Percentiles rank a stretch among this genome's conserved stretches.
phyloP scores from a whole-genome alignment of 768 basidiomycete species.

The Rhizopogon vinicolor region DNA sequence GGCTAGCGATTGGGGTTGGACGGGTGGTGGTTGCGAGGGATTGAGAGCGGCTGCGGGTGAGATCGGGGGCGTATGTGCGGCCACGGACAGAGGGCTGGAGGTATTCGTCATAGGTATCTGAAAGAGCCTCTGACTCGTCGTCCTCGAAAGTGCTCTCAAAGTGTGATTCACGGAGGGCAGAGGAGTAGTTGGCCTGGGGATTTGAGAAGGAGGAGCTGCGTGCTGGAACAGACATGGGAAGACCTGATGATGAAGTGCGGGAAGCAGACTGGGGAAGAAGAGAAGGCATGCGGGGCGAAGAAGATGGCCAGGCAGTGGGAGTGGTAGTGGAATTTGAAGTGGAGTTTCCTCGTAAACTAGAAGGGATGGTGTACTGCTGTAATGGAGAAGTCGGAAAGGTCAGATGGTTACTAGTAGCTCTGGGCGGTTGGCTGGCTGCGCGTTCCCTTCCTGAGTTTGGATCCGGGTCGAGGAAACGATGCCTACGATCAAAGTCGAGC shows the following conservation, averaged over 20 bases:
- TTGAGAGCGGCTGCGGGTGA: slow-evolving; percentile 72
- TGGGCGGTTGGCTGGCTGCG: slow-evolving; percentile 69
- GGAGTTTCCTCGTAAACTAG: slow-evolving; percentile 34
- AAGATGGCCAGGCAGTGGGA: slow-evolving; percentile 35
- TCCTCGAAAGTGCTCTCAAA: slow-evolving; percentile 82
- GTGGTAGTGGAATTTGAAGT: slow-evolving; percentile 18
- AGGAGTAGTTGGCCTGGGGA: slow-evolving; percentile 51
- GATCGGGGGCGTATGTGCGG: slow-evolving; percentile 57
- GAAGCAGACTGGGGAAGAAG: slow-evolving; percentile 32
- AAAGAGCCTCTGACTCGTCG: slow-evolving; percentile 64
- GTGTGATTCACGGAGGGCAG: slow-evolving; percentile 59
- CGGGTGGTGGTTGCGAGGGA: slow-evolving; percentile 60
- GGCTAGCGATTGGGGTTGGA: slow-evolving; percentile 48
- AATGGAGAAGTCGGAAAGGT: slow-evolving; percentile 48
- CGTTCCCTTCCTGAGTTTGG: slow-evolving; percentile 48
- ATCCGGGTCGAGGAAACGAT: slow-evolving; percentile 48
- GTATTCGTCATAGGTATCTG: slow-evolving; percentile 61
- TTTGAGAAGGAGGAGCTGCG: slow-evolving; percentile 68
- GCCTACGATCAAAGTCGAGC: slow-evolving; percentile 45
- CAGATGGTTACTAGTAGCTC: slow-evolving; percentile 35
- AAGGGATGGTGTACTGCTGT: slow-evolving; percentile 46
- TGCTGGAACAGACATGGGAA: slow-evolving; percentile 55
- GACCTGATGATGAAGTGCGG: slow-evolving; percentile 26
- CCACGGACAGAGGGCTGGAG: slow-evolving; percentile 48
- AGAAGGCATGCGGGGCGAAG: slow-evolving; percentile 33